Base-by-base conservation (phyloP, 2,329 filamentous ascomycete genomes). In the Trichoderma simmonsii region DNA sequence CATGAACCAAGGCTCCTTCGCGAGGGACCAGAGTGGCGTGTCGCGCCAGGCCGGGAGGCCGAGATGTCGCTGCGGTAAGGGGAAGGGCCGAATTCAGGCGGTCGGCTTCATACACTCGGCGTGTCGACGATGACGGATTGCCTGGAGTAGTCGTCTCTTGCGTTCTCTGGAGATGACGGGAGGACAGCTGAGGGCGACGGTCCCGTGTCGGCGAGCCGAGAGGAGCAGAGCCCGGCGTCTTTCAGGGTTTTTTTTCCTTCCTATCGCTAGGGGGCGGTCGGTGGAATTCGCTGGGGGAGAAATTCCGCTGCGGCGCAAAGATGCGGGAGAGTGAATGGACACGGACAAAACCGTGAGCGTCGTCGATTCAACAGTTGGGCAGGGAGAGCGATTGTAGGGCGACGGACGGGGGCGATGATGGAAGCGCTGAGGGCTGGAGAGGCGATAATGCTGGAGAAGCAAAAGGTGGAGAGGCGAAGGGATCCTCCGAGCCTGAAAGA, bases 1-100 rank as follows among this genome's bases (percentile, higher is more conserved):
- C 81, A 81, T 87, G 83, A 79, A 61, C 62, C 26, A 62, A 57
- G 68, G 60, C 81, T 78, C 80, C 80, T 76, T 76, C 77, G 74
- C 75, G 73, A 62, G 74, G 77, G 74, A 77, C 74, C 73, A 71
- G 74, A 75, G 73, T 75, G 73, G 76, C 79, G 75, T 77, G 77
- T 78, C 76, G 79, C 79, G 78, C 76, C 76, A 64, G 78, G 77
- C 75, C 79, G 75, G 75, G 75, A 77, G 78, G 77, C 78, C 74
- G 76, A 79, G 74, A 65, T 74, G 75, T 79, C 77, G 78, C 77
- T 80, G 78, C 78, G 77, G 77, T 80, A 76, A 74, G 77, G 75
- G 51, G 76, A 57, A 61, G 39, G 14, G 34, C 61, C 54, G 57
- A 26, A 24, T 36, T 71, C 70, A 70, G 74, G 79, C 76, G 78